Base-by-base conservation (phyloP, 2,329 filamentous ascomycete genomes). In the Claviceps africana region DNA sequence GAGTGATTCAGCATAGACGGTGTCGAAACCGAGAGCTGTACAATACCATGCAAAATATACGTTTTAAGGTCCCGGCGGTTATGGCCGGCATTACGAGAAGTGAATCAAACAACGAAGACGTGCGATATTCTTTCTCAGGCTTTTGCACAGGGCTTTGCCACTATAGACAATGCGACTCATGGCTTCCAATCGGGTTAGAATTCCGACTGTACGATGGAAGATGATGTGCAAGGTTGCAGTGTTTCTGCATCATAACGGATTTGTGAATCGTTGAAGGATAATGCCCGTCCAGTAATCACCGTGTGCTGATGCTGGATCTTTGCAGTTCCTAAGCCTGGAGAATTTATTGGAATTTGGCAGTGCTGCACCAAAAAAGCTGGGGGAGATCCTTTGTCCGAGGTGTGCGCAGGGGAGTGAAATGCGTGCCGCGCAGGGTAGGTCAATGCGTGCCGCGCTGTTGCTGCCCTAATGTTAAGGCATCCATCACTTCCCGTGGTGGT, bases 341-440 rank as follows among this genome's bases (percentile, higher is more conserved):
- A 9, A 39, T n/a, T 7, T n/a, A 39, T 17, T 17, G 35, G 13
- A 39, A 13, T 7, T 17, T n/a, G 9, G n/a, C 8, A 39, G n/a
- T n/a, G n/a, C n/a, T n/a, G n/a, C n/a, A n/a, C n/a, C 15, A 39
- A 39, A 39, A n/a, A 39, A 19, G 37, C 37, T n/a, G 17, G 1
- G n/a, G 17, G 1, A 17, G 37, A 19, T 39, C 8, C 17, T 17
- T 17, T 39, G n/a, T 6, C 35, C 35, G n/a, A 15, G n/a, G 15
- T n/a, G 5, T 44, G 10, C 49, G 40, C 40, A 49, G 51, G 51
- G 47, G 49, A 53, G 40, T 31, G 3, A 2, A 5, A 2, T 2
- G n/a, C 39, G 13, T n/a, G 15, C 13, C 25, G 10, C 49, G 40
- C 40, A 49, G 51, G 51, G 47, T 53, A 53, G 40, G 42, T 3